Percentiles rank a stretch among this genome's conserved stretches.
Conservation (phyloP, 805 yeast genomes). For the Barnettozyma pratensis region DNA sequence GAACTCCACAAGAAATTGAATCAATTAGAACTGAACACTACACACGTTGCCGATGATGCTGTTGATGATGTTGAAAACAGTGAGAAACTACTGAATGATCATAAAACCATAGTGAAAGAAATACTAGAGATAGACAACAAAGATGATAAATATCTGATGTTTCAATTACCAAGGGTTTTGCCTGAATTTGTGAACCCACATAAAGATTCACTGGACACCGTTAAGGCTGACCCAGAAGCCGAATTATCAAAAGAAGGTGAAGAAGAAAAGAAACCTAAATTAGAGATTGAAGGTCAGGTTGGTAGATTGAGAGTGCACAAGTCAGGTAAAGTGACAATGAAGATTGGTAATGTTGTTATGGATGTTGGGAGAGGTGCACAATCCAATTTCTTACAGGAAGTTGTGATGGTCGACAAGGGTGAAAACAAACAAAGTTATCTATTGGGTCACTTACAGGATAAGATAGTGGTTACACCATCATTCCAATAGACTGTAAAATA, state of each 20-base stretch:
- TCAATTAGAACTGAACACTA: conserved; percentile 17
- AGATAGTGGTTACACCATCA: conserved; percentile 56
- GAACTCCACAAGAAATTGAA: conserved; percentile 26
- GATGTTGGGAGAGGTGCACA: conserved; percentile 71
- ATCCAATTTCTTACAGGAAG: conserved; percentile 66
- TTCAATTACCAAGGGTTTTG: conserved; percentile 34
- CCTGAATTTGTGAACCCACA: conserved; percentile 29
- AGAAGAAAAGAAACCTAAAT: not conserved
- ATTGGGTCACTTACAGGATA: conserved; percentile 52
- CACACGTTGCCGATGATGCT: conserved; percentile 24
- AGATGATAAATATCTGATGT: conserved; percentile 30
- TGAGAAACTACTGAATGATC: conserved; percentile 33
- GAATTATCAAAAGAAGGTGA: conserved; percentile 2
- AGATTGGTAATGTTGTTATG: conserved; percentile 63
- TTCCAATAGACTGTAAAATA: conserved; percentile 12
- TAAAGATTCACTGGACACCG: conserved; percentile 5
- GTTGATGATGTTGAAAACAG: conserved; percentile 34
- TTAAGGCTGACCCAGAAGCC: conserved; percentile 1
- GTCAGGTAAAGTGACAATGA: conserved; percentile 76
- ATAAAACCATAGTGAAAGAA: conserved; percentile 29
- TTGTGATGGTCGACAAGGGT: conserved; percentile 44
- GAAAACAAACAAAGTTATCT: conserved; percentile 37
- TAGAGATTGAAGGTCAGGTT: conserved; percentile 46
- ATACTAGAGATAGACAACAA: conserved; percentile 25
- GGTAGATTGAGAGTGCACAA: conserved; percentile 75